Evolutionary conservation across 352 stramenopile genomes (phyloP).

Genomic region (Phytophthora europaea): DNA sequence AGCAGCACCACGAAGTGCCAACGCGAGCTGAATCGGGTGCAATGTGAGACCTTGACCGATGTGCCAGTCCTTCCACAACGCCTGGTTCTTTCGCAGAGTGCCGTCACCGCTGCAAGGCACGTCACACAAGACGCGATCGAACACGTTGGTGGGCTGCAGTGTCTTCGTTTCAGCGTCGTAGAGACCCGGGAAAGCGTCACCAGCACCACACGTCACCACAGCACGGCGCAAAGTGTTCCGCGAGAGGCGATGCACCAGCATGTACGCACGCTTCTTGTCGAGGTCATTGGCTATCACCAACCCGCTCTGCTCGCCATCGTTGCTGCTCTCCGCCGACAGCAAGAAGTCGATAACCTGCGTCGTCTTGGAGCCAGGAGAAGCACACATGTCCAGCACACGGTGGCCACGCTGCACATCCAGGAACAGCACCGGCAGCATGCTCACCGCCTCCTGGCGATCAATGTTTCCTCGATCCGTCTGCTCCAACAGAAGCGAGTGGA

Average conservation of each 20-base stretch:
- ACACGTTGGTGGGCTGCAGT: slow-evolving; percentile 86
- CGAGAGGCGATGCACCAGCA: slow-evolving; percentile 96
- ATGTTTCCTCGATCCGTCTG: slow-evolving; percentile 94
- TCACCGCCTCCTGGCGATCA: slow-evolving; percentile 98
- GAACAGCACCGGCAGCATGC: slow-evolving; percentile 98
- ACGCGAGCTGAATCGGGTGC: slow-evolving; percentile 94
- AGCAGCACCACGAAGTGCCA: slow-evolving; percentile 92
- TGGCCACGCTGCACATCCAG: slow-evolving; percentile 93
- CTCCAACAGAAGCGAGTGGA: slow-evolving; percentile 95
- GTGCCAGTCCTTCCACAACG: slow-evolving; percentile 96
- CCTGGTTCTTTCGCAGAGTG: slow-evolving; percentile 98
- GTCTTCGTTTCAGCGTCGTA: slow-evolving; percentile 52
- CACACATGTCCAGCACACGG: slow-evolving; percentile 88
- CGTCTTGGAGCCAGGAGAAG: slow-evolving; percentile 99
- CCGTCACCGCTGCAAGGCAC: slow-evolving; percentile 99
- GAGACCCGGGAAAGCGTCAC: slow-evolving; percentile 94
- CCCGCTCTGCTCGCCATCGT: slow-evolving; percentile 46
- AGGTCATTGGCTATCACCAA: slow-evolving; percentile 97
- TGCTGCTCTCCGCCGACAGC: slow-evolving; percentile 33
- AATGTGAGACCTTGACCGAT: slow-evolving; percentile 93
- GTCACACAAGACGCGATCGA: slow-evolving; percentile 99
- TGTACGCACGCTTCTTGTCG: slow-evolving; percentile 97
- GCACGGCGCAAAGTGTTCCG: slow-evolving; percentile 84
- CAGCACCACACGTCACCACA: slow-evolving; percentile 95
- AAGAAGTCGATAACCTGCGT: slow-evolving; percentile 96